Percentiles rank a stretch among this genome's conserved stretches.
Evolutionary conservation across 2,329 filamentous ascomycete species (phyloP).

Genomic region (Fusarium armeniacum): DNA sequence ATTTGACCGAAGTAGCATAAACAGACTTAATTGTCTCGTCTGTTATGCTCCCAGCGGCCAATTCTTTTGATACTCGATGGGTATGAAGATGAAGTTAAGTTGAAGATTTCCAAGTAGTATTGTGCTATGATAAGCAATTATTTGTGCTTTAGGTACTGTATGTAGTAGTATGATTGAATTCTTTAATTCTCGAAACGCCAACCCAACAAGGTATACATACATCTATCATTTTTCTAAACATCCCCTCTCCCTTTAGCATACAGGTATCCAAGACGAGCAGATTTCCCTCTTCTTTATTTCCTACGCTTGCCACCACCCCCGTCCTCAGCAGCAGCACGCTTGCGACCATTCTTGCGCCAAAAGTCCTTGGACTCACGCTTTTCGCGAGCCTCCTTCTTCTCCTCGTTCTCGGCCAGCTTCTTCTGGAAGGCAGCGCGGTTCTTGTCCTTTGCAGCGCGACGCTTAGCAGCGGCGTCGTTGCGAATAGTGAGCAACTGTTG

Average conservation of each 20-base stretch:
- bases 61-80: too few species aligned
- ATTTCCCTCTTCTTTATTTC: conserved; percentile 38
- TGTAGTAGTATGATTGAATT: conserved; percentile 12
- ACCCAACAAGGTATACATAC: conserved; percentile 42
- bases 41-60: too few species aligned
- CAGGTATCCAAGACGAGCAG: conserved; percentile 1
- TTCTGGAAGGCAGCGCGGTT: conserved; percentile 82
- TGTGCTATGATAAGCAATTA: not conserved
- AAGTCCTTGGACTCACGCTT: conserved; percentile 93
- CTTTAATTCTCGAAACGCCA: conserved; percentile 46
- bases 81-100: not conserved
- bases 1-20: too few species aligned
- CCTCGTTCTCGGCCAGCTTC: conserved; percentile 84
- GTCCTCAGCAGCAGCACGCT: conserved; percentile 63
- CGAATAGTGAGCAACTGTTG: conserved; percentile 91
- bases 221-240: conserved; percentile 33
- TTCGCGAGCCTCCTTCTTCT: conserved; percentile 89
- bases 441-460: conserved; percentile 89
- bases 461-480: conserved; percentile 90
- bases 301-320: conserved; percentile 57
- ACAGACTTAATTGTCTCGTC: too few species aligned
- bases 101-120: conserved; percentile 12
- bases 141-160: conserved; percentile 1
- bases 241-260: conserved; percentile 7
- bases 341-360: conserved; percentile 91